Base-by-base conservation (phyloP, 176 grass and related monocot species). In the Lolium rigidum region DNA sequence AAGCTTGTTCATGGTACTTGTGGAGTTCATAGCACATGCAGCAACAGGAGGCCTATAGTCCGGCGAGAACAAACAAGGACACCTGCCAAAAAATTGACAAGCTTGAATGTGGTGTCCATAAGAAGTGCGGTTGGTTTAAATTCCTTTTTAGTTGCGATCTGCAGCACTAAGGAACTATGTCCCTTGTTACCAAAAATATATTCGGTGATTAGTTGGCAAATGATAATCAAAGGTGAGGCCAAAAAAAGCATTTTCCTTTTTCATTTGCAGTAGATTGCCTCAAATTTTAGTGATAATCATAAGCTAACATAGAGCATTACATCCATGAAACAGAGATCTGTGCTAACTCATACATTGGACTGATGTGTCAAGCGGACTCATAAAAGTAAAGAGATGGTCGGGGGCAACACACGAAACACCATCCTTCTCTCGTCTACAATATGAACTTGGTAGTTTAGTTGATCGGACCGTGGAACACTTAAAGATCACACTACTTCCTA, bases 11-110 rank as follows among this genome's bases (percentile, higher is more conserved):
- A n/a, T n/a, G n/a, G n/a, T n/a, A n/a, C n/a, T n/a, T n/a, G n/a
- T n/a, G n/a, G n/a, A n/a, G n/a, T 91, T 91, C 75, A 93, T 84
- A 69, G 87, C 93, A 90, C 93, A 98, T 43, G 95, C 93, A 50
- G 91, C 91, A 84, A 92, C 20, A 82, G 95, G 91, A 98, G 76
- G 26, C 26, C 26, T 28, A 28, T 28, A 28, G 26, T 28, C 26
- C 2, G 26, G 26, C 26, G n/a, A 28, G 26, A 81, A 93, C 68
- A 70, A 98, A 87, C 72, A 90, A 82, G n/a, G 95, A 87, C n/a
- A 93, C 93, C 93, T 98, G 87, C 26, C 48, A 90, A 70, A 76
- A 28, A 89, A 82, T 81, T 48, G 72, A 73, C 52, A 88, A 24
- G 62, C 15, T 86, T 48, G 25, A 82, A 75, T 75, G 55, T 75